A percentile compares a stretch with the other conserved stretches of the same genome.
Evolutionary conservation across 495 filamentous ascomycete genomes (phyloP).

Genomic region (Copromyces sp.): DNA sequence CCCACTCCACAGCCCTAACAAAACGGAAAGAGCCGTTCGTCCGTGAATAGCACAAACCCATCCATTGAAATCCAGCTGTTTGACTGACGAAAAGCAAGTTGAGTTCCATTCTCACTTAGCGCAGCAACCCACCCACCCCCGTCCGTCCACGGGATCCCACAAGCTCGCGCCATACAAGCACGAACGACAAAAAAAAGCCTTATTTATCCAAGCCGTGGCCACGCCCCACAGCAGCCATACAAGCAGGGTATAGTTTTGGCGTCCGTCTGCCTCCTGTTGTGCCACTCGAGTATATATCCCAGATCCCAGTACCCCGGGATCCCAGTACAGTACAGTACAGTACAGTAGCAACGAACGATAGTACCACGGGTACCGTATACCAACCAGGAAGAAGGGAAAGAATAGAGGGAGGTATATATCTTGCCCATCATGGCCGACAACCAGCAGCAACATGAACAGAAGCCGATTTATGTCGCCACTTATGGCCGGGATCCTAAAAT

Average conservation of each 20-base stretch:
- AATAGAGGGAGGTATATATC: background rate
- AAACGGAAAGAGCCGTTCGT: background rate
- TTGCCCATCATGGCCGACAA: background rate
- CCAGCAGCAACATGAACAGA: conserved; percentile 4
- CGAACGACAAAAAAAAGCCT: too few species aligned
- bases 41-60: too few species aligned
- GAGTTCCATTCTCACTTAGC: background rate
- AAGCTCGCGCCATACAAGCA: too few species aligned
- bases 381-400: background rate
- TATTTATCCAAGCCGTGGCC: background rate
- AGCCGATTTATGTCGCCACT: conserved; percentile 18
- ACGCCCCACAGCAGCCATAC: background rate
- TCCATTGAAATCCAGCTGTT: too few species aligned
- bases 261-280: background rate
- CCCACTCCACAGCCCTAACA: background rate
- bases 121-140: too few species aligned
- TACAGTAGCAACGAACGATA: background rate
- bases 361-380: background rate
- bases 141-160: too few species aligned
- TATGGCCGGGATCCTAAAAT: conserved; percentile 22
- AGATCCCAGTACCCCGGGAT: background rate
- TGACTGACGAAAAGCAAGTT: background rate
- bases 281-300: background rate
- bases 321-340: too few species aligned
- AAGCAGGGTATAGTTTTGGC: background rate